Base-by-base conservation (phyloP, 192 early-diverging fungal species). In the Coemansia sp. region DNA sequence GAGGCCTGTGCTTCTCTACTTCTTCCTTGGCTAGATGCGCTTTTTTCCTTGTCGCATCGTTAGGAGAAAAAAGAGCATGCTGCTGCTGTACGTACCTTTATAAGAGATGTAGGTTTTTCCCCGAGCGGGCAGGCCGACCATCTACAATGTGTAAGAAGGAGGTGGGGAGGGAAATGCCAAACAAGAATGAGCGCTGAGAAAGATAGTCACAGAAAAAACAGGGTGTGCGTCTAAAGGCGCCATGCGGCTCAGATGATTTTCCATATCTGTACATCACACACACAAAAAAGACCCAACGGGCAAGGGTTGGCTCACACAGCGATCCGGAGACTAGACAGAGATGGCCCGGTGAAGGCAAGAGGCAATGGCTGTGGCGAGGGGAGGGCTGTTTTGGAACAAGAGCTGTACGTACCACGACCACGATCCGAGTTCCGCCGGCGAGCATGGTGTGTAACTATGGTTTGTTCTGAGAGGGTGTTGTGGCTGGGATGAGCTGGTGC, bases 31-130 rank as follows among this genome's bases (percentile, higher is more conserved):
- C 38, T 40, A 11, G 7, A 0, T 8, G 2, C 11, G 9, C 38
- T 40, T 40, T 2, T 40, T 40, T 45, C 4, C 15, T 45, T 45
- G 42, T 17, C 42, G 42, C 42, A 17, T 17, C 13, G 7, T 13
- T 13, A 45, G 42, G 5, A 45, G 5, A 45, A 45, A 45, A 45
- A 11, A 13, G 9, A 40, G 2, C 1, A 4, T 40, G 29, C 29
- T 1, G 38, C 7, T 40, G 42, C 11, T 45, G 42, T 45, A 63
- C 57, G 14, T 86, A 92, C 90, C 89, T 90, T 91, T 91, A 64
- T 91, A 87, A 15, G 94, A 90, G 50, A 95, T 95, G 73, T 96
- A 97, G 9, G 97, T 99, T 81, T 99, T 99, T 49, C 97, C 97
- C 29, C 95, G 84, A 32, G 95, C 95, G 23, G 93, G 92, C 62